A percentile compares a stretch with the other conserved stretches of the same genome.
phyloP scores from a whole-genome alignment of 2,329 filamentous ascomycete genomes.

The Colletotrichum theobromicola region DNA sequence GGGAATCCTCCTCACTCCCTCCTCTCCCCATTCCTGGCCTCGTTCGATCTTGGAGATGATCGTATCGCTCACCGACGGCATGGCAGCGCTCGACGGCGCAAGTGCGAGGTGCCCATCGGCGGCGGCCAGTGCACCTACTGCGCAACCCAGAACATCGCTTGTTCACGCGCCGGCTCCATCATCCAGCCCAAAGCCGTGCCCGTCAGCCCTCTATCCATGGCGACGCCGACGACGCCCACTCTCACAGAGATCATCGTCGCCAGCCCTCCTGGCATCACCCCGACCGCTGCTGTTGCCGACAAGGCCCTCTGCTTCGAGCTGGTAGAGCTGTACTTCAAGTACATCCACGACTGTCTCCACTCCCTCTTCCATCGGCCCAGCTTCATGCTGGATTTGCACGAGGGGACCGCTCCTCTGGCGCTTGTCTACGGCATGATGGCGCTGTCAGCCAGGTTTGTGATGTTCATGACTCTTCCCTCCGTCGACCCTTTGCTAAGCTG shows the following conservation, averaged over 20 bases:
- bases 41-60: neutral
- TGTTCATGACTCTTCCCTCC: neutral
- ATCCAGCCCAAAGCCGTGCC: slow-evolving; percentile 21
- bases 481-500: neutral
- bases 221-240: slow-evolving; percentile 11
- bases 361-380: slow-evolving; percentile 35
- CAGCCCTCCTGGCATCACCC: slow-evolving; percentile 10
- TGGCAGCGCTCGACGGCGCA: slow-evolving; percentile 20
- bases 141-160: slow-evolving; percentile 20
- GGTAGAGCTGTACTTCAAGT: slow-evolving; percentile 36
- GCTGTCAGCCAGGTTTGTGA: slow-evolving; percentile 23
- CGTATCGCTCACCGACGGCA: neutral
- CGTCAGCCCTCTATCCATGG: slow-evolving; percentile 11
- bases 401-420: slow-evolving; percentile 24
- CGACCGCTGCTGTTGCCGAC: slow-evolving; percentile 17
- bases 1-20: neutral
- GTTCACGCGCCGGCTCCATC: slow-evolving; percentile 22
- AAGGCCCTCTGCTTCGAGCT: slow-evolving; percentile 26
- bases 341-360: slow-evolving; percentile 38
- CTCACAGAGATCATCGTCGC: slow-evolving; percentile 16
- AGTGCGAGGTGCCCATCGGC: slow-evolving; percentile 19
- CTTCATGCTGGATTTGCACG: slow-evolving; percentile 26
- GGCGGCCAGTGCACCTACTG: slow-evolving; percentile 23
- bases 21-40: neutral
- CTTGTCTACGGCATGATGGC: slow-evolving; percentile 30